Evolutionary conservation across 2,329 filamentous ascomycete species (phyloP).

Genomic region (Xylaria arbuscula): DNA sequence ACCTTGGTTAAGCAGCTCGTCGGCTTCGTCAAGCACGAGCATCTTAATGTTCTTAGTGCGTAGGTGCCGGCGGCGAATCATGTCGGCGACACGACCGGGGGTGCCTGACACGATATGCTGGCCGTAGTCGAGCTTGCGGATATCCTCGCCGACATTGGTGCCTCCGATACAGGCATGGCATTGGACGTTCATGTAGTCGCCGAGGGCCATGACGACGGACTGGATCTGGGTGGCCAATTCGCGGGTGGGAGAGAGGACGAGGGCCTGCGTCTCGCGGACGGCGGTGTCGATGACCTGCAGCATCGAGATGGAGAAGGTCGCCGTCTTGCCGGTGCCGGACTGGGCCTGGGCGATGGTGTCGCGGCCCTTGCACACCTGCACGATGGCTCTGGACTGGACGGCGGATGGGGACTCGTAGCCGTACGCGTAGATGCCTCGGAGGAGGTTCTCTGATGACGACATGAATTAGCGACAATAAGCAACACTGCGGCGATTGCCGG

Average conservation of each 20-base stretch:
- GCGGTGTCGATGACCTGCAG: slow-evolving; percentile 95
- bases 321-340: slow-evolving; percentile 96
- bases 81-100: slow-evolving; percentile 85
- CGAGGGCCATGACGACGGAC: slow-evolving; percentile 98
- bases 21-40: slow-evolving; percentile 71
- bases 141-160: slow-evolving; percentile 97
- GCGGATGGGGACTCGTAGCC: slow-evolving; percentile 98
- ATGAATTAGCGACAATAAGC: slow-evolving; percentile 6
- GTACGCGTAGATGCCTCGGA: slow-evolving; percentile 97
- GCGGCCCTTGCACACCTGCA: slow-evolving; percentile 98
- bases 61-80: slow-evolving; percentile 68
- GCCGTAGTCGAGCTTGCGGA: slow-evolving; percentile 95
- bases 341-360: slow-evolving; percentile 99
- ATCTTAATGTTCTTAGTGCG: slow-evolving; percentile 73
- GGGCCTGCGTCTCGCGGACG: slow-evolving; percentile 90
- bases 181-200: slow-evolving; percentile 99
- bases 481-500: background rate
- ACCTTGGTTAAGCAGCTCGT: slow-evolving; percentile 83
- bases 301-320: slow-evolving; percentile 96
- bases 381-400: slow-evolving; percentile 96
- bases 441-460: slow-evolving; percentile 76
- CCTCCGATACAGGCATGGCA: slow-evolving; percentile 99
- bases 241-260: slow-evolving; percentile 94
- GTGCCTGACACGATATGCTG: slow-evolving; percentile 98
- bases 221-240: slow-evolving; percentile 98